Evolutionary conservation across 2,329 filamentous ascomycete genomes (phyloP).

Genomic region (Cadophora luteo-olivacea): DNA sequence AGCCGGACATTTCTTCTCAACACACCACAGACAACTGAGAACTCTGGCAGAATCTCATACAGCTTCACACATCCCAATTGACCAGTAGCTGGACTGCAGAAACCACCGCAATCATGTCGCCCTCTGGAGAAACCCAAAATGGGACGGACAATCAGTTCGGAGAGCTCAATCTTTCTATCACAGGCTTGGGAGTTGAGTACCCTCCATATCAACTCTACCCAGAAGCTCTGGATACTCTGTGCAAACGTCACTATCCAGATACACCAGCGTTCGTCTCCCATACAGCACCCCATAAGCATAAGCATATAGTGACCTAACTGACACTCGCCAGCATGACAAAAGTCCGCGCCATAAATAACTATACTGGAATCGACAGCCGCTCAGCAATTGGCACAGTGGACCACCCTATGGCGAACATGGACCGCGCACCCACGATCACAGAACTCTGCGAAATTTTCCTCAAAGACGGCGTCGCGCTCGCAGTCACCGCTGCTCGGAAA

Average conservation of each 20-base stretch:
- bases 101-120: slow-evolving; percentile 26
- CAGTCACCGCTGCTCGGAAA: slow-evolving; percentile 60
- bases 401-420: slow-evolving; percentile 66
- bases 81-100: neutral
- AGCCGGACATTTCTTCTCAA: neutral
- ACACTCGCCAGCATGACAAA: slow-evolving; percentile 61
- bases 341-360: slow-evolving; percentile 67
- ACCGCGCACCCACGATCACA: slow-evolving; percentile 58
- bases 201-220: slow-evolving; percentile 61
- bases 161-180: slow-evolving; percentile 65
- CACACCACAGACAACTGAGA: neutral
- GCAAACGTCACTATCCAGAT: slow-evolving; percentile 63
- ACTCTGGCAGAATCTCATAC: slow-evolving; percentile 6
- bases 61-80: slow-evolving; percentile 13
- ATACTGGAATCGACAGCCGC: slow-evolving; percentile 68
- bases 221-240: slow-evolving; percentile 57
- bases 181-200: slow-evolving; percentile 65
- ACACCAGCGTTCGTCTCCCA: slow-evolving; percentile 59
- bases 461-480: slow-evolving; percentile 62
- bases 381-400: slow-evolving; percentile 67
- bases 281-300: neutral
- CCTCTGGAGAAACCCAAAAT: slow-evolving; percentile 27
- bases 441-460: slow-evolving; percentile 63
- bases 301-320: neutral
- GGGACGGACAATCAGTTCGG: slow-evolving; percentile 41